Conservation (phyloP, 2,329 filamentous ascomycete genomes). For the Colletotrichum endophyticum region DNA sequence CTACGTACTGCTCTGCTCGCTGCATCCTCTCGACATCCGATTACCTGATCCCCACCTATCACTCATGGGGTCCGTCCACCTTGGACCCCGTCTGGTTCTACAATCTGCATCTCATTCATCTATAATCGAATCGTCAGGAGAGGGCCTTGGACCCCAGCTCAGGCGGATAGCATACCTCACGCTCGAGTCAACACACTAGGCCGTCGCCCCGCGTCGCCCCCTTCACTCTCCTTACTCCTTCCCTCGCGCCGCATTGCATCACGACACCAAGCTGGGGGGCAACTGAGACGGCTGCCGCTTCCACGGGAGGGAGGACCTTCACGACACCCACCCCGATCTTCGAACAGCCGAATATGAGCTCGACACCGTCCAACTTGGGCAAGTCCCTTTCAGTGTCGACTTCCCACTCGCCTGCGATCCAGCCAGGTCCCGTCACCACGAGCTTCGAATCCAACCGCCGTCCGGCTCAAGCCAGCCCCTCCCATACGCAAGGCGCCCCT, state of each 20-base stretch:
- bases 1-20: constrained; percentile 31
- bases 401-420: constrained; percentile 44
- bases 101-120: constrained; percentile 2
- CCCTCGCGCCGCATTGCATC: background rate
- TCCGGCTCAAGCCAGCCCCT: constrained; percentile 40
- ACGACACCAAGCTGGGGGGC: background rate
- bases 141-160: background rate
- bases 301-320: background rate
- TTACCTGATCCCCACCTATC: constrained; percentile 36
- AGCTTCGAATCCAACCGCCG: constrained; percentile 58
- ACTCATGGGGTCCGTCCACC: constrained; percentile 39
- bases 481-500: constrained; percentile 49
- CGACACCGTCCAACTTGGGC: constrained; percentile 45
- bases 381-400: constrained; percentile 56
- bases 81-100: constrained; percentile 33
- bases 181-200: background rate
- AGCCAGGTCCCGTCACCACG: constrained; percentile 46
- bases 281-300: background rate
- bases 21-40: constrained; percentile 35
- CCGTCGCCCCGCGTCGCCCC: background rate
- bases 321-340: background rate
- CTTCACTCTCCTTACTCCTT: background rate
- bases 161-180: background rate
- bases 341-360: constrained; percentile 25
- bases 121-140: background rate